phyloP scores from a whole-genome alignment of 2,329 filamentous ascomycete species.

The Pseudonectria buxi region DNA sequence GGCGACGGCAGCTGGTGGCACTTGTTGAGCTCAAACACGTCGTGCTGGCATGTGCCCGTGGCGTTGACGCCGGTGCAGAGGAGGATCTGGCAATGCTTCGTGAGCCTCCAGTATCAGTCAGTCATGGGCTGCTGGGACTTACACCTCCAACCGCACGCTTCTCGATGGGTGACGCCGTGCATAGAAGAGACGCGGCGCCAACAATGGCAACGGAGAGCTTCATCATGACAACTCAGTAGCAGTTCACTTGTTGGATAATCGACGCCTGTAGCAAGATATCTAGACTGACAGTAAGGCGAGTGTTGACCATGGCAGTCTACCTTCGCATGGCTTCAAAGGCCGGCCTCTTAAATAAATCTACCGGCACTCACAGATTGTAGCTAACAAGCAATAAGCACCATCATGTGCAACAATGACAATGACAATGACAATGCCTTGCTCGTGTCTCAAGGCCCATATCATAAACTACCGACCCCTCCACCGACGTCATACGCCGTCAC shows the following conservation, averaged over 20 bases:
- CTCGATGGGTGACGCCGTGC: slow-evolving; percentile 24
- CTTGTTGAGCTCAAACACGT: slow-evolving; percentile 34
- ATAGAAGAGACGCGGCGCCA: slow-evolving; percentile 13
- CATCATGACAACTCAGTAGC: slow-evolving; percentile 18
- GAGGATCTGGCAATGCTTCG: slow-evolving; percentile 34
- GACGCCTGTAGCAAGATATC: slow-evolving; percentile 7
- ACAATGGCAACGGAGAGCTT: slow-evolving; percentile 20
- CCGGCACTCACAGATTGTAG: neutral
- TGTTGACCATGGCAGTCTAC: too few species aligned
- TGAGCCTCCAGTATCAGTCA: too few species aligned
- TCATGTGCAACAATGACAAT: too few species aligned
- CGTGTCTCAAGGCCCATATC: neutral
- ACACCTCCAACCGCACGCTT: slow-evolving; percentile 42
- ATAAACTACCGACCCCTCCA: neutral
- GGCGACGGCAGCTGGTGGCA: slow-evolving; percentile 40
- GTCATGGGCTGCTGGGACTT: slow-evolving; percentile 27
- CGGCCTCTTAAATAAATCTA: neutral
- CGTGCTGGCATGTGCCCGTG: slow-evolving; percentile 40
- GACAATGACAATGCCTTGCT: neutral
- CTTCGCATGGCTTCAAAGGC: neutral
- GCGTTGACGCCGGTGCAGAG: slow-evolving; percentile 45
- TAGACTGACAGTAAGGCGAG: slow-evolving; percentile 7
- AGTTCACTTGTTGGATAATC: neutral
- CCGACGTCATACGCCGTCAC: slow-evolving; percentile 1
- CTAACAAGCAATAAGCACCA: too few species aligned